Evolutionary conservation across 1,139 yeast genomes (phyloP), one percentile per base, ranked within the genome.

Genomic region (Pichia sorboxylosa): DNA sequence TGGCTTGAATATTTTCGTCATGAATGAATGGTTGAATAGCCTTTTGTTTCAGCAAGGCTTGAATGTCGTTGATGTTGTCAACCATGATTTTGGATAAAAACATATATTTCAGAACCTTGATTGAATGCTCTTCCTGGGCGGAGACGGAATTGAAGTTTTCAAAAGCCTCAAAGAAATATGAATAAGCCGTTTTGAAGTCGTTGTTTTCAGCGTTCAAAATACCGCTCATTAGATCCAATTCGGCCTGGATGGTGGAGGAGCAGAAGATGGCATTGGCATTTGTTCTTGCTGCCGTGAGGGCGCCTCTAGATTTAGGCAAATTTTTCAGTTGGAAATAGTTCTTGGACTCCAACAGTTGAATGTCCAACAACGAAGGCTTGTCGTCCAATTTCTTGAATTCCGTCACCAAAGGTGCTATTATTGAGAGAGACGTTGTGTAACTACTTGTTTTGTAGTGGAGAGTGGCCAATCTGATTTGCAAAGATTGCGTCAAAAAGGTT

Each of bases 301-400:
- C 78, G 6, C 97, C 97, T 49, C 84, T 73, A 11, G 94, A 70
- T 58, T 87, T 90, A n/a, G 96, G 82, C 49, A 83, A 68, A 54
- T 92, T 92, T 55, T 96, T 72, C 48, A 92, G 65, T 18, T 94
- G 87, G 55, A 87, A 96, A 57, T 80, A 90, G 27, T 83, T 84
- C 52, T 84, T 80, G 18, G 92, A 70, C 56, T 92, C 98, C 46
- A 90, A 70, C 46, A 92, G 64, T 59, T 90, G 97, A 26, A 92
- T 96, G 53, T 92, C 98, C 9, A 92, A 95, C 37, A 92, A 69
- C 24, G 94, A 83, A 33, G 90, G 78, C 58, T 92, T 92, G 58
- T 92, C 99, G 55, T 92, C 98, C 47, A 92, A 66, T 53, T 84
- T 81, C 61, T 90, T 90, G 56, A 87, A 83, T 55, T 90, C 97